Conservation (phyloP, 352 stramenopile genomes). For the Aphanomyces invadans region DNA sequence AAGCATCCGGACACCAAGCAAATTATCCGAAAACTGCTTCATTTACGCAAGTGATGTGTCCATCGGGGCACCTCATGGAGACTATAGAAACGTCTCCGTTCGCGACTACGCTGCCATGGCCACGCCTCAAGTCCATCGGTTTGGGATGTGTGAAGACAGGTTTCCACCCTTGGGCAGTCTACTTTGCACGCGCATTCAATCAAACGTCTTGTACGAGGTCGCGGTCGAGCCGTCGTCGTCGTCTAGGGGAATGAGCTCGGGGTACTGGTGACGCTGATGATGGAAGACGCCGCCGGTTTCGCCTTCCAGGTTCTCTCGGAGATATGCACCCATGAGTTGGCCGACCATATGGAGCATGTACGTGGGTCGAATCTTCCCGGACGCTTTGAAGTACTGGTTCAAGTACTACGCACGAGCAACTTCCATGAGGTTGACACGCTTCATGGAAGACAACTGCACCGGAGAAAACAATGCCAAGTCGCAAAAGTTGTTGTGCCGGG, state of each 20-base stretch:
- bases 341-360: slow-evolving; percentile 39
- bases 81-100: too few species aligned
- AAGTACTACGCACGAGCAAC: slow-evolving; percentile 22
- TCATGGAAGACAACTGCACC: neutral
- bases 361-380: slow-evolving; percentile 39
- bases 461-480: slow-evolving; percentile 61
- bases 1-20: neutral
- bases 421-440: neutral
- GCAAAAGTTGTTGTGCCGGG: slow-evolving; percentile 68
- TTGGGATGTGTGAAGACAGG: too few species aligned
- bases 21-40: too few species aligned
- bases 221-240: neutral
- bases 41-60: too few species aligned
- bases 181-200: too few species aligned
- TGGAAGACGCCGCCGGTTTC: neutral
- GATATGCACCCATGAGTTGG: slow-evolving; percentile 43
- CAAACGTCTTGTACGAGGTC: neutral
- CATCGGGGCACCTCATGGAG: too few species aligned
- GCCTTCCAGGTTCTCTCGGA: slow-evolving; percentile 20
- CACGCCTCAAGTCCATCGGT: too few species aligned
- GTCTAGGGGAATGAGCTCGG: neutral
- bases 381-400: slow-evolving; percentile 43
- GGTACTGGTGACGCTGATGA: neutral
- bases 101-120: too few species aligned
- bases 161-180: too few species aligned